Conservation (phyloP, 768 basidiomycete genomes). For the Leccinum uliginosum region DNA sequence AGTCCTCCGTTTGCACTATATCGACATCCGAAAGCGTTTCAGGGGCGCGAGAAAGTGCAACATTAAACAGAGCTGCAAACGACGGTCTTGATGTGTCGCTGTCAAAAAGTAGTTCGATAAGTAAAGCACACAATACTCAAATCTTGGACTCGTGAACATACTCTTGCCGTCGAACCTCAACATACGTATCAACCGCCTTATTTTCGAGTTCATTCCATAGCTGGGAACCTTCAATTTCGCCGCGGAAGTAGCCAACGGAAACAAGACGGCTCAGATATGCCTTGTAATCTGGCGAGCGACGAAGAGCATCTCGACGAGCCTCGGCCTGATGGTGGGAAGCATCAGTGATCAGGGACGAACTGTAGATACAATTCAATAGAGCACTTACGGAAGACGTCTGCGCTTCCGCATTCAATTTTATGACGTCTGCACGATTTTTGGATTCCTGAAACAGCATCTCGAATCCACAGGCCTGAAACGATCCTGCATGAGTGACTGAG, state of each 20-base stretch:
- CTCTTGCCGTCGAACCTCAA: conserved; percentile 62
- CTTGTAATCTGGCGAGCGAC: conserved; percentile 60
- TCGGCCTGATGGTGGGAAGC: conserved; percentile 40
- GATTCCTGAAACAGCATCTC: conserved; percentile 94
- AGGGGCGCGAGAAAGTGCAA: conserved; percentile 48
- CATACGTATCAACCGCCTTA: conserved; percentile 64
- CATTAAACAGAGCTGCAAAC: conserved; percentile 70
- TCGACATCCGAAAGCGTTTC: conserved; percentile 19
- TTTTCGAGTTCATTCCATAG: conserved; percentile 71
- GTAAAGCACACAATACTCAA: neutral
- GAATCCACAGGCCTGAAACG: conserved; percentile 79
- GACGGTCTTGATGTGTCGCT: conserved; percentile 64
- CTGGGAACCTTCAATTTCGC: conserved; percentile 72
- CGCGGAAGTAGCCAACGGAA: conserved; percentile 70
- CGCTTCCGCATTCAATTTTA: conserved; percentile 34
- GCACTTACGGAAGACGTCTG: conserved; percentile 46
- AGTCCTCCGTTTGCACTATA: conserved; percentile 48
- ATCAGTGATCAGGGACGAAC: neutral
- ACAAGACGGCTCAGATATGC: conserved; percentile 67
- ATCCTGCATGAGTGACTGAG: neutral
- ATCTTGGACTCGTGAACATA: conserved; percentile 35
- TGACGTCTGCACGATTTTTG: conserved; percentile 47
- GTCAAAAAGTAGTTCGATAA: conserved; percentile 5
- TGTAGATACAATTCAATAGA: neutral
- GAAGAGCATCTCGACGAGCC: conserved; percentile 64